A percentile compares a stretch with the other conserved stretches of the same genome.
phyloP scores from a whole-genome alignment of 371 early-diverging fungal genomes.

The Apophysomyces ossiformis region DNA sequence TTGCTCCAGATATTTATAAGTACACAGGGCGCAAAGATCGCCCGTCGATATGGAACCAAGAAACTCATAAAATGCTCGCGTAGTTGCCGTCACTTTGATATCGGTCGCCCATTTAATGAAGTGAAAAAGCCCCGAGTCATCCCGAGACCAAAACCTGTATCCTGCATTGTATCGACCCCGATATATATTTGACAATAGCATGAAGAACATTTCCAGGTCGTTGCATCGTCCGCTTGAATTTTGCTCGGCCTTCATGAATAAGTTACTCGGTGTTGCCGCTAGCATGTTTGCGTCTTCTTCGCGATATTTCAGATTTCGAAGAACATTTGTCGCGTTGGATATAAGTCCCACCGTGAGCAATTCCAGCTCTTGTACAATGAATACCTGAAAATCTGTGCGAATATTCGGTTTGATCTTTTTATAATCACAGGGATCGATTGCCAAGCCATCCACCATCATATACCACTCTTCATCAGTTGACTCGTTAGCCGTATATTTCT shows the following conservation, averaged over 20 bases:
- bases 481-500: not conserved
- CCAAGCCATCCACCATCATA: slow-evolving; percentile 31
- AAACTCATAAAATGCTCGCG: slow-evolving; percentile 36
- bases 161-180: slow-evolving; percentile 76
- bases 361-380: slow-evolving; percentile 49
- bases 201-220: slow-evolving; percentile 64
- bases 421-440: slow-evolving; percentile 32
- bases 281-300: slow-evolving; percentile 62
- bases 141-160: slow-evolving; percentile 70
- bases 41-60: slow-evolving; percentile 36
- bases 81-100: slow-evolving; percentile 19
- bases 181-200: slow-evolving; percentile 67
- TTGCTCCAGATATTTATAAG: slow-evolving; percentile 23
- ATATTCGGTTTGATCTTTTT: slow-evolving; percentile 22
- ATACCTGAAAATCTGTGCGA: slow-evolving; percentile 38
- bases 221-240: slow-evolving; percentile 20
- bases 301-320: slow-evolving; percentile 61
- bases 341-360: slow-evolving; percentile 52
- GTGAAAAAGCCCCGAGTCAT: slow-evolving; percentile 58
- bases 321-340: slow-evolving; percentile 58
- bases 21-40: slow-evolving; percentile 26
- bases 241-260: not conserved
- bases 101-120: slow-evolving; percentile 77
- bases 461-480: slow-evolving; percentile 14
- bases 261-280: slow-evolving; percentile 19